Conservation (phyloP, 2,329 filamentous ascomycete genomes). For the Coniella vitis region DNA sequence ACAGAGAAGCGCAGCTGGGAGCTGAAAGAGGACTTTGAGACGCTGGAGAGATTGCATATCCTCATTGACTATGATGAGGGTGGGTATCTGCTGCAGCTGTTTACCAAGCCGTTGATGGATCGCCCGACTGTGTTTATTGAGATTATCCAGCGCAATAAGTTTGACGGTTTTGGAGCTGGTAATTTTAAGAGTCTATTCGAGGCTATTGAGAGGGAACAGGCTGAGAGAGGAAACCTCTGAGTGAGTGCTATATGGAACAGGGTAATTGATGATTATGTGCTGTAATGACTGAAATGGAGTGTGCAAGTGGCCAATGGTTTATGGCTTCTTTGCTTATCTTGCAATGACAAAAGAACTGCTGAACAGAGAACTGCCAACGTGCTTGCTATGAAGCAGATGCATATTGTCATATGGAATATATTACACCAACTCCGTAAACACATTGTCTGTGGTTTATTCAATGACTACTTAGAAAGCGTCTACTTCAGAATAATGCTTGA, state of each 20-base stretch:
- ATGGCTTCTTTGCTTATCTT: no score
- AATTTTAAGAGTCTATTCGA: conserved; percentile 96
- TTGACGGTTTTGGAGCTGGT: conserved; percentile 86
- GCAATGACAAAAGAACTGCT: background rate
- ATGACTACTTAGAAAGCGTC: no score
- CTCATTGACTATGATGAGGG: conserved; percentile 92
- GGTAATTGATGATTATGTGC: no score
- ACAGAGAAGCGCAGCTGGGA: conserved; percentile 52
- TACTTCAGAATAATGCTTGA: no score
- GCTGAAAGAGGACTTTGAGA: conserved; percentile 74
- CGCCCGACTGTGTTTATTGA: conserved; percentile 93
- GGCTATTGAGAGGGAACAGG: conserved; percentile 91
- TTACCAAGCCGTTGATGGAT: conserved; percentile 87
- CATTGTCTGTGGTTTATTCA: no score
- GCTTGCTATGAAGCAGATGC: no score
- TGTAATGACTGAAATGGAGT: no score
- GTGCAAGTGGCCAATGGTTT: no score
- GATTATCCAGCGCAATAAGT: conserved; percentile 89
- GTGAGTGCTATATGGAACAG: conserved; percentile 13
- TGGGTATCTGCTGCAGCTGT: conserved; percentile 73
- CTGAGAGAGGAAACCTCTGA: conserved; percentile 72
- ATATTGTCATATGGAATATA: no score
- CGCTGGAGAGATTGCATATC: conserved; percentile 71
- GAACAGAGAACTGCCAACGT: no score
- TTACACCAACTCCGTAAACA: no score